A percentile compares a stretch with the other conserved stretches of the same genome.
phyloP scores from a whole-genome alignment of 106 monocot genomes.

The Iris macrosiphon region DNA sequence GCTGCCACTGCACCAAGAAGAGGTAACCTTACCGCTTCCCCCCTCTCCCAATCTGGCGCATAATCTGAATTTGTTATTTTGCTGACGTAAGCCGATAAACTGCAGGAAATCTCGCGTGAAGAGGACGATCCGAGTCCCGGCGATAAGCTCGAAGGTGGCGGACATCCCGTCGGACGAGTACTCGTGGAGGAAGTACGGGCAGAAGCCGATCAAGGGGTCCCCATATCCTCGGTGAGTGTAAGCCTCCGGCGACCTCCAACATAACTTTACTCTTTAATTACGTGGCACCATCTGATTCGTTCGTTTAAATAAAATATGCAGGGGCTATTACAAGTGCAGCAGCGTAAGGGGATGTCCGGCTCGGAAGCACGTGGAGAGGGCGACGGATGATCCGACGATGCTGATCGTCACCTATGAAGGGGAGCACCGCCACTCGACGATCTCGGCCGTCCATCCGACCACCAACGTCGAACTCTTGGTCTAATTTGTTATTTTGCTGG shows the following conservation, averaged over 20 bases:
- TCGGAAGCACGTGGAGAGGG: slow-evolving; percentile 72
- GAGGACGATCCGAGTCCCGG: slow-evolving; percentile 63
- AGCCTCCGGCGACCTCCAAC: not conserved
- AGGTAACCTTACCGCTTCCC: slow-evolving; percentile 24
- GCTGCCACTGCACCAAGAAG: slow-evolving; percentile 86
- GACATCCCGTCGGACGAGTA: slow-evolving; percentile 72
- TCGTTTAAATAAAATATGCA: slow-evolving; percentile 4
- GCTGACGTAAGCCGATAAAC: not conserved
- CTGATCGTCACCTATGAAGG: slow-evolving; percentile 75
- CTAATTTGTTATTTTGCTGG: too few relatives aligned
- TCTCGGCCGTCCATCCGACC: not conserved
- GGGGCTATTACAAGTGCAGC: slow-evolving; percentile 83
- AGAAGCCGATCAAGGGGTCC: slow-evolving; percentile 88
- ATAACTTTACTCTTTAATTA: not conserved
- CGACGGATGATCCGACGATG: slow-evolving; percentile 52
- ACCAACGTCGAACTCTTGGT: too few relatives aligned
- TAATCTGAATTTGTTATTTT: too few relatives aligned
- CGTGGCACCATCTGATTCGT: not conserved
- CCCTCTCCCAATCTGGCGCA: not conserved
- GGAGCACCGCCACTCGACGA: slow-evolving; percentile 51
- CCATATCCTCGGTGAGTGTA: slow-evolving; percentile 51
- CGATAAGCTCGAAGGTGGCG: slow-evolving; percentile 65
- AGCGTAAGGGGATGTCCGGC: slow-evolving; percentile 64
- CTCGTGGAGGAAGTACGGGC: slow-evolving; percentile 91
- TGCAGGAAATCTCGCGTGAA: slow-evolving; percentile 56